A percentile compares a stretch with the other conserved stretches of the same genome.
phyloP scores from a whole-genome alignment of 1,139 yeast genomes.

The Geotrichum candidum region DNA sequence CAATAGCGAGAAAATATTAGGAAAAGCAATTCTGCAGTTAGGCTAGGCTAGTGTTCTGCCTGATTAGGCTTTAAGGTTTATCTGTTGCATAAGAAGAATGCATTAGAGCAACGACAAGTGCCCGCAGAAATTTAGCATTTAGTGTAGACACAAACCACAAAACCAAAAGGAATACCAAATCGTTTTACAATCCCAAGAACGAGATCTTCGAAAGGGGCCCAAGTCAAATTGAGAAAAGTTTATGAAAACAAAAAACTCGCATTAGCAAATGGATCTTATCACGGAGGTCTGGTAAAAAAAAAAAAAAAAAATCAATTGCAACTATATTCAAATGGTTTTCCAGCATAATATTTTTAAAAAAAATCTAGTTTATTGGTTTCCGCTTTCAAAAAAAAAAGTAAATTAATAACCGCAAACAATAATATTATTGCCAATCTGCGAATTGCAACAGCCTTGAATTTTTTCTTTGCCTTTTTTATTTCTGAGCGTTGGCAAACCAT shows the following conservation, averaged over 20 bases:
- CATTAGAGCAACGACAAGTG: not conserved
- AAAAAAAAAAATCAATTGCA: not conserved
- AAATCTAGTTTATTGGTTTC: too few species aligned
- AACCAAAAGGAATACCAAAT: not conserved
- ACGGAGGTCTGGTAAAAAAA: not conserved
- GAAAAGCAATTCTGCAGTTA: not conserved
- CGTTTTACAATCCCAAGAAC: not conserved
- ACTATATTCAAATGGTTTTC: not conserved
- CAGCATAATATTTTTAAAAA: not conserved
- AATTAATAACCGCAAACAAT: too few species aligned
- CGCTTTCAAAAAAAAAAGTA: too few species aligned
- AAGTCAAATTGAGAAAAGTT: not conserved
- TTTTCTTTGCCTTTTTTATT: too few species aligned
- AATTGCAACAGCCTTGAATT: too few species aligned
- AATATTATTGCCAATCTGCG: too few species aligned
- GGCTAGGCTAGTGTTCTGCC: not conserved
- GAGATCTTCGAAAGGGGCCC: too few species aligned
- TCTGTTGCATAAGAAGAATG: not conserved
- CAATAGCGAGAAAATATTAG: not conserved
- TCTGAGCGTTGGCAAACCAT: too few species aligned
- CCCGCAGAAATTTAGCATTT: not conserved
- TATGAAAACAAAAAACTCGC: not conserved
- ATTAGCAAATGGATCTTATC: not conserved
- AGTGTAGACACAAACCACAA: not conserved
- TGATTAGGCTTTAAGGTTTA: not conserved